Conservation (phyloP, 352 stramenopile species). For the Pythium rhizo-oryzae region DNA sequence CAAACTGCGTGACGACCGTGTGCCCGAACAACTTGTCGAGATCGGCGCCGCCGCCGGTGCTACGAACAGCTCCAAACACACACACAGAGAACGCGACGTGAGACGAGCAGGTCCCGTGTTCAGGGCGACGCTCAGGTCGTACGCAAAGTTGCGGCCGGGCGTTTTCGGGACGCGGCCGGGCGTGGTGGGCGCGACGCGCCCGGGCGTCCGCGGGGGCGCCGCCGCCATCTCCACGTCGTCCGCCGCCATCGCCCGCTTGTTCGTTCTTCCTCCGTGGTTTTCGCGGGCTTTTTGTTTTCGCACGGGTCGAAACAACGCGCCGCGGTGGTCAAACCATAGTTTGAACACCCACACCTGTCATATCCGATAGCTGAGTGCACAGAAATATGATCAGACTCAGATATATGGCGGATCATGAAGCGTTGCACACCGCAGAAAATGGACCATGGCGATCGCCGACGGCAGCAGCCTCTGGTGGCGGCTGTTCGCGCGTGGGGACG, state of each 20-base stretch:
- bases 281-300: slow-evolving; percentile 18
- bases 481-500: slow-evolving; percentile 33
- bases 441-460: too few relatives aligned
- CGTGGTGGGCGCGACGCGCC: background rate
- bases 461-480: slow-evolving; percentile 47
- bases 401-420: slow-evolving; percentile 25
- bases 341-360: slow-evolving; percentile 20
- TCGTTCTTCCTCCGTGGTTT: background rate
- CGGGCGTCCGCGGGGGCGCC: background rate
- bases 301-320: background rate
- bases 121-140: too few relatives aligned
- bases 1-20: slow-evolving; percentile 28
- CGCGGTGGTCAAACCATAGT: background rate
- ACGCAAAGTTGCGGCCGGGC: background rate
- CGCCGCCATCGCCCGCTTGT: slow-evolving; percentile 21
- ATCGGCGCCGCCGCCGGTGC: slow-evolving; percentile 22
- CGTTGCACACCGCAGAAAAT: too few relatives aligned
- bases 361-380: slow-evolving; percentile 16
- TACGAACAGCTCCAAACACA: slow-evolving; percentile 11
- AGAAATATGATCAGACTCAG: slow-evolving; percentile 15
- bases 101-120: too few relatives aligned
- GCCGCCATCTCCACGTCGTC: slow-evolving; percentile 30
- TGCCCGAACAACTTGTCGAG: slow-evolving; percentile 54
- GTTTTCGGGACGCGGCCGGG: background rate
- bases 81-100: too few relatives aligned